phyloP scores from a whole-genome alignment of 1,139 yeast species.

The Arxiozyma telluris region DNA sequence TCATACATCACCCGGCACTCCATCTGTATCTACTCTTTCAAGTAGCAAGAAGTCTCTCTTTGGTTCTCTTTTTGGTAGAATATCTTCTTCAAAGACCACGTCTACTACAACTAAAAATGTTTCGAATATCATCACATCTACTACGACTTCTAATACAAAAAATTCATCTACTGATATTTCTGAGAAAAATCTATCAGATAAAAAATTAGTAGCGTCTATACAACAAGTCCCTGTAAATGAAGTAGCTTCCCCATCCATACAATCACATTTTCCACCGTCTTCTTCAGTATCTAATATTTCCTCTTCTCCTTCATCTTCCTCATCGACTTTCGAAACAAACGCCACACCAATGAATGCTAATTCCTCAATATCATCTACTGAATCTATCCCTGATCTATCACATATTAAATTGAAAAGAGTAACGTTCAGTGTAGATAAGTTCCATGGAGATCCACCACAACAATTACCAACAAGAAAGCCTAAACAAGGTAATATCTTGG shows the following conservation, averaged over 20 bases:
- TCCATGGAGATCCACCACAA: slow-evolving; percentile 80
- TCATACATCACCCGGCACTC: background rate
- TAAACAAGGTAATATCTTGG: slow-evolving; percentile 64
- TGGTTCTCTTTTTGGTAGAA: slow-evolving; percentile 22
- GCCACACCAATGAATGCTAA: background rate
- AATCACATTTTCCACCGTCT: background rate
- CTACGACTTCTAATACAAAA: slow-evolving; percentile 1
- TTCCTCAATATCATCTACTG: background rate
- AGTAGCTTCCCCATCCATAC: background rate
- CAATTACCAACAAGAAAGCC: slow-evolving; percentile 89
- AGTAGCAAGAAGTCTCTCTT: slow-evolving; percentile 19
- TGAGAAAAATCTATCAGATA: background rate
- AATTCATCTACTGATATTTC: background rate
- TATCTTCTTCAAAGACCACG: slow-evolving; percentile 3
- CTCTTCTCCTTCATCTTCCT: background rate
- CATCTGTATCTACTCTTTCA: slow-evolving; percentile 8
- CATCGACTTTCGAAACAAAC: background rate
- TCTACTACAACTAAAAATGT: background rate
- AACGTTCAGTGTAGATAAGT: slow-evolving; percentile 61
- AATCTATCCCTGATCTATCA: background rate
- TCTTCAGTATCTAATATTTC: background rate
- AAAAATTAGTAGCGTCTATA: background rate
- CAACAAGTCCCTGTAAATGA: background rate
- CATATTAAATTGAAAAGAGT: slow-evolving; percentile 44
- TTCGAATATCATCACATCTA: background rate